Evolutionary conservation across 2,329 filamentous ascomycete genomes (phyloP).

Genomic region (Fusarium sp.): DNA sequence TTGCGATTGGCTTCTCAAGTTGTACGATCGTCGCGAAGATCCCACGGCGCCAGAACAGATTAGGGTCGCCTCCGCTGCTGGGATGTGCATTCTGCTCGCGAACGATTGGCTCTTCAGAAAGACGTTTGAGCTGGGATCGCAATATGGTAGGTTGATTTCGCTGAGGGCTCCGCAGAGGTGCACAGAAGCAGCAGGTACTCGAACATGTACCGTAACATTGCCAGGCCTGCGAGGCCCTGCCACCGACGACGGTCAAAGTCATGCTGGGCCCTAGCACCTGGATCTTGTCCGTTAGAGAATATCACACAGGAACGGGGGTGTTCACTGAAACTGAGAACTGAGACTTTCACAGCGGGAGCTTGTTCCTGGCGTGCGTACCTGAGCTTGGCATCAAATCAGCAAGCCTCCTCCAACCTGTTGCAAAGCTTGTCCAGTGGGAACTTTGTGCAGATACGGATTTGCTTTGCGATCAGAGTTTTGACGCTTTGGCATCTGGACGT

Average conservation of each 20-base stretch:
- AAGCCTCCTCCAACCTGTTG: slow-evolving; percentile 13
- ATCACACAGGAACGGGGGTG: slow-evolving; percentile 13
- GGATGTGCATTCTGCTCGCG: slow-evolving; percentile 26
- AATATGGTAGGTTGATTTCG: slow-evolving; percentile 17
- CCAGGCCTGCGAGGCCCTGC: slow-evolving; percentile 20
- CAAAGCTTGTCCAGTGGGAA: slow-evolving; percentile 13
- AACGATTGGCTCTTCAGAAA: slow-evolving; percentile 34
- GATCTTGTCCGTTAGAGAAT: slow-evolving; percentile 21
- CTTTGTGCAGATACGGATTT: neutral
- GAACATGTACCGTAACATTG: slow-evolving; percentile 29
- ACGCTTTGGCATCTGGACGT: slow-evolving; percentile 11
- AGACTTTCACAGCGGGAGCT: slow-evolving; percentile 31
- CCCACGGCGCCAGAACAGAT: slow-evolving; percentile 42
- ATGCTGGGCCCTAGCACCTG: slow-evolving; percentile 31
- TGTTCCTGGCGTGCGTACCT: slow-evolving; percentile 37
- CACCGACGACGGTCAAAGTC: slow-evolving; percentile 32
- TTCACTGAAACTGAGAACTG: slow-evolving; percentile 22
- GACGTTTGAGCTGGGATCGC: slow-evolving; percentile 26
- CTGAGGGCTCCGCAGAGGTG: slow-evolving; percentile 18
- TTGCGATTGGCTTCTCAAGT: slow-evolving; percentile 52
- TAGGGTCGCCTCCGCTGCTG: slow-evolving; percentile 39
- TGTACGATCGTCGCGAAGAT: slow-evolving; percentile 45
- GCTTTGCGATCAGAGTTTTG: neutral
- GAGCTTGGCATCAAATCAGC: slow-evolving; percentile 29
- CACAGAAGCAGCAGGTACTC: slow-evolving; percentile 32